Conservation (phyloP, 2,329 filamentous ascomycete genomes). For the Colletotrichum sp. region DNA sequence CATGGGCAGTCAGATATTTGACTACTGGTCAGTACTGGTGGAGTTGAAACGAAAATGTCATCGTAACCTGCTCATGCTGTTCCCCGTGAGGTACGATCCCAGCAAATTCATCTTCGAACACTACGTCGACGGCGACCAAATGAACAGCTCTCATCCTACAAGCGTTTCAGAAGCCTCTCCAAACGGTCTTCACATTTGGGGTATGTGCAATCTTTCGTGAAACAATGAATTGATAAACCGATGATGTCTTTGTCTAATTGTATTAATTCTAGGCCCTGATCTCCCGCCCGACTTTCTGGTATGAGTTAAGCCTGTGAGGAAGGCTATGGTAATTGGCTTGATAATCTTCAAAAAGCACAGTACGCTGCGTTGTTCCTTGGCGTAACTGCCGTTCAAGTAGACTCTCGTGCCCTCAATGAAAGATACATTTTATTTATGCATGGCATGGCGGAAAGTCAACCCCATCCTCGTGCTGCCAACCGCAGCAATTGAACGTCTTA, state of each 20-base stretch:
- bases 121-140: conserved; percentile 73
- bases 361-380: background rate
- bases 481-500: too few relatives aligned
- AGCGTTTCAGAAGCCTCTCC: conserved; percentile 44
- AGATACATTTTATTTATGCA: background rate
- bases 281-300: background rate
- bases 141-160: conserved; percentile 57
- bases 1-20: conserved; percentile 72
- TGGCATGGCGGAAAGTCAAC: too few relatives aligned
- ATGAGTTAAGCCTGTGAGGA: background rate
- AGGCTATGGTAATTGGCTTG: background rate
- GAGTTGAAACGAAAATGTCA: background rate
- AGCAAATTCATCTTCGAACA: conserved; percentile 70
- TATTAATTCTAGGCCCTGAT: background rate
- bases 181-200: conserved; percentile 51
- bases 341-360: background rate
- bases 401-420: background rate
- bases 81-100: conserved; percentile 59
- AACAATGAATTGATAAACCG: background rate
- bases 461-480: too few relatives aligned
- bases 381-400: background rate
- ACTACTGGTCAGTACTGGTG: conserved; percentile 29
- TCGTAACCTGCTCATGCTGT: background rate
- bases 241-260: background rate
- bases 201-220: conserved; percentile 25